A percentile compares a stretch with the other conserved stretches of the same genome.
Conservation (phyloP, 805 yeast species). For the Teunomyces gatunensis region DNA sequence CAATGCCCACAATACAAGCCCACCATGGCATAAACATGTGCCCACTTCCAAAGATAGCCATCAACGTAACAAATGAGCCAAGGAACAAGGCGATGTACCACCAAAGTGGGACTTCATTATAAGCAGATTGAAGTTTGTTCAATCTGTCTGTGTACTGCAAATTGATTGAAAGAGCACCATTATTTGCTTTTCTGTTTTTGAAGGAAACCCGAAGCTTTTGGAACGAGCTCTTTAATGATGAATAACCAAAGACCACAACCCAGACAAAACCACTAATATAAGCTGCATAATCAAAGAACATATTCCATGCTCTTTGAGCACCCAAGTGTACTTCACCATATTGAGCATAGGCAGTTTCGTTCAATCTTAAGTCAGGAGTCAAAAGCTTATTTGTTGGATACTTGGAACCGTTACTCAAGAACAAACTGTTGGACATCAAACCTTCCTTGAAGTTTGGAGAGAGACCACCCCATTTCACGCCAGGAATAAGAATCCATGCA, state of each 20-base stretch:
- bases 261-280: slow-evolving; percentile 48
- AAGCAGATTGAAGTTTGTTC: slow-evolving; percentile 37
- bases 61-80: slow-evolving; percentile 33
- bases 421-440: slow-evolving; percentile 46
- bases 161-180: slow-evolving; percentile 10
- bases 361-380: slow-evolving; percentile 38
- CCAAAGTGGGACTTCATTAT: slow-evolving; percentile 39
- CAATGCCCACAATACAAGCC: slow-evolving; percentile 43
- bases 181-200: slow-evolving; percentile 3
- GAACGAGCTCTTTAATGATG: slow-evolving; percentile 19
- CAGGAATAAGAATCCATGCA: slow-evolving; percentile 50
- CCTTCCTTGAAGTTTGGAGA: slow-evolving; percentile 30
- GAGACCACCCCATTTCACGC: slow-evolving; percentile 42
- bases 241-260: slow-evolving; percentile 40
- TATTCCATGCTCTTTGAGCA: slow-evolving; percentile 49
- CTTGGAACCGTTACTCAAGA: slow-evolving; percentile 32
- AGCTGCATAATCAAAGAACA: slow-evolving; percentile 53
- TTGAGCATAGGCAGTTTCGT: slow-evolving; percentile 43
- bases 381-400: slow-evolving; percentile 45
- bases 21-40: slow-evolving; percentile 42
- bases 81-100: slow-evolving; percentile 43
- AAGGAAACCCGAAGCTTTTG: slow-evolving; percentile 9
- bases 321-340: slow-evolving; percentile 49
- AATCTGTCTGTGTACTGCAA: slow-evolving; percentile 40
- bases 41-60: slow-evolving; percentile 32